Conservation (phyloP, 805 yeast genomes). For the Ogataea minuta region DNA sequence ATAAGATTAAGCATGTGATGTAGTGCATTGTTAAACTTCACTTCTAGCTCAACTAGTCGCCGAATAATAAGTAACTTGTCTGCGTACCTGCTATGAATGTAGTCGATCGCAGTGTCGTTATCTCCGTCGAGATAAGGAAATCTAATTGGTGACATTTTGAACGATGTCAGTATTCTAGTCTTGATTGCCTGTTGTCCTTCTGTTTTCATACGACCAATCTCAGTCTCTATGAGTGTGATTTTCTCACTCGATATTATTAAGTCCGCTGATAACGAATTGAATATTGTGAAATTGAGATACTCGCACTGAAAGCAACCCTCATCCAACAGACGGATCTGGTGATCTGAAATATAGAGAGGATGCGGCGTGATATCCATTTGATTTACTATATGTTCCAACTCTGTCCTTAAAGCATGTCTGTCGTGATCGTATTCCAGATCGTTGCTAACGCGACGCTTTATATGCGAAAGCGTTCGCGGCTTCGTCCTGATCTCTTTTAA, state of each 20-base stretch:
- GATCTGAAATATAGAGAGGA: constrained; percentile 9
- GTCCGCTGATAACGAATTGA: constrained; percentile 10
- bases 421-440: constrained; percentile 21
- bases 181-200: neutral
- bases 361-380: neutral
- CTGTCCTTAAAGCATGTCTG: constrained; percentile 20
- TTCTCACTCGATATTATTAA: constrained; percentile 7
- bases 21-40: constrained; percentile 3
- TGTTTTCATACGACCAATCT: constrained; percentile 2
- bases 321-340: constrained; percentile 13
- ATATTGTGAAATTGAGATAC: constrained; percentile 5
- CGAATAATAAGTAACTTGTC: constrained; percentile 18
- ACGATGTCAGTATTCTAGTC: neutral
- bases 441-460: constrained; percentile 21
- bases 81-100: constrained; percentile 10
- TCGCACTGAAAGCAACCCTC: constrained; percentile 5
- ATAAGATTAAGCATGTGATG: constrained; percentile 13
- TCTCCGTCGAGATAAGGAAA: constrained; percentile 19
- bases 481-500: constrained; percentile 3
- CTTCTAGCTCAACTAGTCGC: constrained; percentile 6
- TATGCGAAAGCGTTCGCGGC: constrained; percentile 6
- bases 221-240: neutral
- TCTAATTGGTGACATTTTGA: constrained; percentile 2
- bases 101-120: constrained; percentile 15
- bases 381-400: constrained; percentile 10